Evolutionary conservation across 2,329 filamentous ascomycete genomes (phyloP).

Genomic region (Ilyonectria sp.): DNA sequence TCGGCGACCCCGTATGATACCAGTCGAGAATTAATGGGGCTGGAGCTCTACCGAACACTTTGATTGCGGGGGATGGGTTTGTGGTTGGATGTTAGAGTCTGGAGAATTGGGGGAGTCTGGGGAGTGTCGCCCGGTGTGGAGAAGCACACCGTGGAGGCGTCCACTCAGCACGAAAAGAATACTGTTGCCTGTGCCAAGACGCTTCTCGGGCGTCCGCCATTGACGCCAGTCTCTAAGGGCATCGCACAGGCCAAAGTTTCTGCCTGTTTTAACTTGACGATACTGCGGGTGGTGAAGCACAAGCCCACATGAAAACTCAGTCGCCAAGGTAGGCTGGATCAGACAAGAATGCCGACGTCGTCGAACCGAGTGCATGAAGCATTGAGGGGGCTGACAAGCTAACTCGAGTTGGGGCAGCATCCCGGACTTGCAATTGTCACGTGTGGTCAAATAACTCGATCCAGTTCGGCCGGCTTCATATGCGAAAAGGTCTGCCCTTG

Average conservation of each 20-base stretch:
- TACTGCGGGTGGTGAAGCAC: background rate
- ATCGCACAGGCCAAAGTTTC: background rate
- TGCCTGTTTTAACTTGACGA: background rate
- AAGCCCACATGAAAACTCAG: background rate
- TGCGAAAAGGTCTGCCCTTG: background rate
- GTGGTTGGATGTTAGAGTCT: slow-evolving; percentile 32
- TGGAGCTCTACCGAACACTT: background rate
- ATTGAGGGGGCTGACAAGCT: slow-evolving; percentile 4
- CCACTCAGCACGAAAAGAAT: slow-evolving; percentile 28
- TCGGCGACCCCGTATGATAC: slow-evolving; percentile 30
- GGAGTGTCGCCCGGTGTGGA: slow-evolving; percentile 23
- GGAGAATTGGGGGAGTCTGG: slow-evolving; percentile 31
- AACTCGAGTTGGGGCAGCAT: background rate
- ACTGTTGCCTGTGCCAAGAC: slow-evolving; percentile 26
- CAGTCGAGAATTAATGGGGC: background rate
- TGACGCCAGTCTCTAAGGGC: background rate
- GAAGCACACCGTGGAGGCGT: slow-evolving; percentile 15
- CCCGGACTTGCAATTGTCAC: background rate
- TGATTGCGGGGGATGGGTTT: slow-evolving; percentile 21
- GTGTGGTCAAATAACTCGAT: slow-evolving; percentile 11
- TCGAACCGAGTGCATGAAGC: slow-evolving; percentile 9
- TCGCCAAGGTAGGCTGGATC: background rate
- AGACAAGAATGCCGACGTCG: background rate
- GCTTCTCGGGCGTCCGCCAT: background rate
- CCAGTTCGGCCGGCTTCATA: background rate